phyloP scores from a whole-genome alignment of 2,329 filamentous ascomycete species.

The Colletotrichum lupini region DNA sequence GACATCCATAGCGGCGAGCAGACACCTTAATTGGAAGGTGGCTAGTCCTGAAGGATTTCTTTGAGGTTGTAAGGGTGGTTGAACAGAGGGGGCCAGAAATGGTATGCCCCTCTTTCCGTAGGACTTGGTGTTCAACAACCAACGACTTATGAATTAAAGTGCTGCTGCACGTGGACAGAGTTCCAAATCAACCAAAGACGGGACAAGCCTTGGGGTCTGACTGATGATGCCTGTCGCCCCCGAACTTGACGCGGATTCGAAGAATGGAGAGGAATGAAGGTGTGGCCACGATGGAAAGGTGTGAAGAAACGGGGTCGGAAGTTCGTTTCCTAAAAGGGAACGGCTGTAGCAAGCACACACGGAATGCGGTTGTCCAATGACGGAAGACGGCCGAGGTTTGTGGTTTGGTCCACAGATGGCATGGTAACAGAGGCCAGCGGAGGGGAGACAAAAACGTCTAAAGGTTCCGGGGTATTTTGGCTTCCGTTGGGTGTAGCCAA shows the following conservation, averaged over 20 bases:
- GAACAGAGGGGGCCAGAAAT: background rate
- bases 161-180: slow-evolving; percentile 20
- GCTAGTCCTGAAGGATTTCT: background rate
- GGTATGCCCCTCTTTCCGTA: background rate
- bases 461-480: background rate
- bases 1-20: slow-evolving; percentile 14
- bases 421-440: background rate
- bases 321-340: background rate
- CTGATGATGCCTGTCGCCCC: background rate
- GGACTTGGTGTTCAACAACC: slow-evolving; percentile 4
- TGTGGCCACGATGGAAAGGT: background rate
- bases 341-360: slow-evolving; percentile 29
- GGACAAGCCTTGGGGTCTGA: slow-evolving; percentile 23
- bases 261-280: background rate
- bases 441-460: background rate
- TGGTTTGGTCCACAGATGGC: slow-evolving; percentile 1
- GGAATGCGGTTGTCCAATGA: slow-evolving; percentile 26
- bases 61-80: background rate
- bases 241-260: background rate
- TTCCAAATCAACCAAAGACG: slow-evolving; percentile 23
- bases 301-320: background rate
- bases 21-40: background rate
- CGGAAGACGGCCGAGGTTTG: slow-evolving; percentile 3
- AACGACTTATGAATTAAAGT: background rate
- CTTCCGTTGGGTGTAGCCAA: slow-evolving; percentile 9